These are phyloP conservation scores for Picea engelmannii DNA, from an alignment of 83 land plant genomes.

Conservation along the genomic window DNA sequence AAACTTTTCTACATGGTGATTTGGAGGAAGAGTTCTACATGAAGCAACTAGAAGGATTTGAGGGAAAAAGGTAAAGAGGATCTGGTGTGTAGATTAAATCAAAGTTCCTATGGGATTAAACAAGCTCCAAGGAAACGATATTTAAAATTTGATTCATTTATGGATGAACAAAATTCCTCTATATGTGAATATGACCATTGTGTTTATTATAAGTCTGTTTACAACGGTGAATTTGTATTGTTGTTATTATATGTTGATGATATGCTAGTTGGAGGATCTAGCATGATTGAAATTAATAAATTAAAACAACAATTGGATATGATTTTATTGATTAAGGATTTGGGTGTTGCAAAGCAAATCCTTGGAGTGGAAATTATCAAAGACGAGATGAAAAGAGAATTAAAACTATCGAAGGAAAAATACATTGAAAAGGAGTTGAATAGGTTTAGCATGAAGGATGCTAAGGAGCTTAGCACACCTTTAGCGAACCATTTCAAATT, in stretches of 20 bases:
- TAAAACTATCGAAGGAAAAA: no score
- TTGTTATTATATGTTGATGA: no score
- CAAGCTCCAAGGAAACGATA: neutral
- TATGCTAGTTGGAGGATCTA: neutral
- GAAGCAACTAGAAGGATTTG: neutral
- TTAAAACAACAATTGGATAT: no score
- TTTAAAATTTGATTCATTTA: neutral
- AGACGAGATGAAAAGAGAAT: no score
- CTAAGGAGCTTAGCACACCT: no score
- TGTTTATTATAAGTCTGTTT: neutral
- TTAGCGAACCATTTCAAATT: no score
- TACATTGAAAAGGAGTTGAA: no score
- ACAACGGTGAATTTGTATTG: neutral
- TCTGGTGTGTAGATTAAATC: neutral
- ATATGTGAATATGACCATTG: neutral
- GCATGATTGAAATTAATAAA: neutral
- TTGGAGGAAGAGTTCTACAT: neutral
- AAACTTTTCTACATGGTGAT: neutral
- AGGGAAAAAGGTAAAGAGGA: neutral
- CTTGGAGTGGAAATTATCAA: no score
- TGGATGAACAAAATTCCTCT: neutral
- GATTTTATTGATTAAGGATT: no score
- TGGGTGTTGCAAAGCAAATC: no score
- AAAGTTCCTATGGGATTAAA: neutral
- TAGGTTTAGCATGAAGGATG: no score